phyloP scores from a whole-genome alignment of 2,329 filamentous ascomycete genomes.

The Cordyceps fumosorosea region DNA sequence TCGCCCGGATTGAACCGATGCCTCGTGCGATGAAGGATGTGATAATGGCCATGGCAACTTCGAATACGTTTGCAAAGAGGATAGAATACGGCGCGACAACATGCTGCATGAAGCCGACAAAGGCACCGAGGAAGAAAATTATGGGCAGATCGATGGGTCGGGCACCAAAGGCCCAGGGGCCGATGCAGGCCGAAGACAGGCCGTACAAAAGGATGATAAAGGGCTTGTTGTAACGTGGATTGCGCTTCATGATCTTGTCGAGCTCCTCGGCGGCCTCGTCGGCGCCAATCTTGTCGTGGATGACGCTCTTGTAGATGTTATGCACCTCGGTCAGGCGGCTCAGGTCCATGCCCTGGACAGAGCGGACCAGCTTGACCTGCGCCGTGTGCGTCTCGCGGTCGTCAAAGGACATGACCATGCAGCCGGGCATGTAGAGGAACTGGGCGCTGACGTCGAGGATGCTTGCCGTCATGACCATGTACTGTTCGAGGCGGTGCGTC shows the following conservation, averaged over 20 bases:
- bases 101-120: conserved; percentile 11
- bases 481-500: conserved; percentile 11
- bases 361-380: conserved; percentile 10
- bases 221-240: neutral
- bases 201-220: conserved; percentile 9
- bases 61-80: conserved; percentile 11
- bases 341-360: conserved; percentile 10
- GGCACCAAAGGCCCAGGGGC: conserved; percentile 8
- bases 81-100: conserved; percentile 1
- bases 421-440: conserved; percentile 13
- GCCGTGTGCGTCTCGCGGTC: conserved; percentile 5
- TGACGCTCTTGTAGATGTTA: conserved; percentile 11
- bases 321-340: conserved; percentile 5
- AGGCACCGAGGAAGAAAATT: conserved; percentile 8
- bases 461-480: conserved; percentile 9
- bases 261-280: conserved; percentile 10
- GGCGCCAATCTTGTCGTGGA: conserved; percentile 3
- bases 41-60: conserved; percentile 11
- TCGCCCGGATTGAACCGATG: conserved; percentile 5
- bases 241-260: conserved; percentile 5
- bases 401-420: conserved; percentile 13
- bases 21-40: neutral
- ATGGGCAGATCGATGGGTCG: conserved; percentile 5
- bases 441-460: conserved; percentile 8
- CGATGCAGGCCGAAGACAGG: conserved; percentile 3